Base-by-base conservation (phyloP, 1,139 yeast genomes). In the Candida labiduridarum region DNA sequence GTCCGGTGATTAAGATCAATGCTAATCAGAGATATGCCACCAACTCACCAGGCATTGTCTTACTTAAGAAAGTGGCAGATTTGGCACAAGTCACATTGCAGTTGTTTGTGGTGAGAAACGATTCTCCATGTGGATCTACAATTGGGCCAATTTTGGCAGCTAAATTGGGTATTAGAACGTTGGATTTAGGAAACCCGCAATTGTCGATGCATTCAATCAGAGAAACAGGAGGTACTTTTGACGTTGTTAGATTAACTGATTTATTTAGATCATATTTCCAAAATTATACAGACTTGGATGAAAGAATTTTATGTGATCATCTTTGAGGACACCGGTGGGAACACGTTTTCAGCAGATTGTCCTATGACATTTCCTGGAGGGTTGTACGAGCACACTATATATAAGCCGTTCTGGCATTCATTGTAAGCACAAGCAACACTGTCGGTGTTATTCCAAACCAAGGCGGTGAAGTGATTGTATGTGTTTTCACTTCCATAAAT, bases 1-100 rank as follows among this genome's bases (percentile, higher is more conserved):
- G 99, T 4, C 97, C 98, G 0, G 97, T 91, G 10, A 83, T 94
- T 64, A 94, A 94, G 68, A 74, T 94, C 65, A 94, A 94, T 65
- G 97, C 98, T 29, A 92, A 90, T 68, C 98, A 94, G 74, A 82
- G 97, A 53, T 94, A 94, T 63, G 92, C 96, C 56, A 94, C 99
- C 33, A 92, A 92, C 68, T 85, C 96, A 8, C 87, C 94, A 0
- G 98, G 99, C 29, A 80, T 90, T 53, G 89, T 91, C 1, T 68
- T 94, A 51, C 62, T 92, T 51, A 87, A 91, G 65, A 79, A 84
- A 56, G 71, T 88, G 47, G 97, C 96, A 4, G 78, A 84, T 49
- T 63, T 63, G 41, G 85, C 83, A 3, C 72, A 81, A 56, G 85
- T 87, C 14, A 92, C 94, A 11, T 69, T 88, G 52, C 95, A 87